Evolutionary conservation across 2,329 filamentous ascomycete species (phyloP).

Genomic region (Nemania sp.): DNA sequence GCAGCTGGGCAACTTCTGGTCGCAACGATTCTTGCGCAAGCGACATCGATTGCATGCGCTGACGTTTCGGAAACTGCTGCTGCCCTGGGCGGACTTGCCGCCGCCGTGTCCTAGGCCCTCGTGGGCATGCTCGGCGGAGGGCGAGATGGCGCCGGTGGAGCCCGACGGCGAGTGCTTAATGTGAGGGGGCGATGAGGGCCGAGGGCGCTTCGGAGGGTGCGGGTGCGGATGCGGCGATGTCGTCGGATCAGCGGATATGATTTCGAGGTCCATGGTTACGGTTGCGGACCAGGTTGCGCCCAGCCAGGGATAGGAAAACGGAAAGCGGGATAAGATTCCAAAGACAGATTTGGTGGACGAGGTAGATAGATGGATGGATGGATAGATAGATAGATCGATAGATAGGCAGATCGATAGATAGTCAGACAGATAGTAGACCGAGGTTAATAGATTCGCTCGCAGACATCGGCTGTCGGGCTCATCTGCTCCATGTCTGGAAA

Average conservation of each 20-base stretch:
- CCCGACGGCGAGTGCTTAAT: conserved; percentile 51
- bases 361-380: not conserved
- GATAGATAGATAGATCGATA: not conserved
- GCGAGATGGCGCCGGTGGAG: conserved; percentile 44
- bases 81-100: conserved; percentile 58
- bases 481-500: conserved; percentile 23
- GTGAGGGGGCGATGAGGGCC: conserved; percentile 53
- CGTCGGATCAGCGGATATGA: conserved; percentile 54
- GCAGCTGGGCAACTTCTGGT: conserved; percentile 89
- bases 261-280: conserved; percentile 26
- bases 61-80: conserved; percentile 78
- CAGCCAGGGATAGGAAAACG: conserved; percentile 7
- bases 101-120: conserved; percentile 39
- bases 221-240: conserved; percentile 55
- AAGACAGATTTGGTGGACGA: too few relatives aligned
- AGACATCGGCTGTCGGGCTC: conserved; percentile 19
- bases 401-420: not conserved
- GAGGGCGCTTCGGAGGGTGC: conserved; percentile 61
- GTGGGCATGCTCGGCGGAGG: conserved; percentile 39
- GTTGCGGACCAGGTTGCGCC: conserved; percentile 3
- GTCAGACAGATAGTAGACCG: not conserved
- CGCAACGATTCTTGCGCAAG: conserved; percentile 90
- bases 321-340: too few relatives aligned
- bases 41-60: conserved; percentile 94
- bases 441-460: conserved; percentile 17